Conservation (phyloP, 2,329 filamentous ascomycete species). For the Chalara sp. region DNA sequence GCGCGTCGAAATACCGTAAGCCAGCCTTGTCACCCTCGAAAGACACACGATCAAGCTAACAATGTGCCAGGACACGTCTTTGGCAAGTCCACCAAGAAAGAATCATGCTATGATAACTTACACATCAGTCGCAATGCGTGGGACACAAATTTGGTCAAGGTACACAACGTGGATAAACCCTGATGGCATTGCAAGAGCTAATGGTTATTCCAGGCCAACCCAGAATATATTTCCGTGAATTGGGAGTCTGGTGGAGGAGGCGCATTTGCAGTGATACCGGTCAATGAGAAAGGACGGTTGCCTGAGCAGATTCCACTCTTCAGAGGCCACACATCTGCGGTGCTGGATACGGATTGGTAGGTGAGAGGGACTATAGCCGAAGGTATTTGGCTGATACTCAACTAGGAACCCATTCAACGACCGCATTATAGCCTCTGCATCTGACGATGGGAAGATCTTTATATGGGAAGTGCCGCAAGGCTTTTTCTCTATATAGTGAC, state of each 20-base stretch:
- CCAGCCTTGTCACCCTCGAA: slow-evolving; percentile 25
- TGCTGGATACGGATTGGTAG: slow-evolving; percentile 95
- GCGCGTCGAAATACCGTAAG: slow-evolving; percentile 68
- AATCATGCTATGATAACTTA: slow-evolving; percentile 97
- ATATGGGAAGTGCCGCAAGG: slow-evolving; percentile 89
- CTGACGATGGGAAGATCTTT: slow-evolving; percentile 95
- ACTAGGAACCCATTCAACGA: slow-evolving; percentile 93
- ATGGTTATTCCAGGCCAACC: slow-evolving; percentile 64
- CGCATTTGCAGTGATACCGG: slow-evolving; percentile 91
- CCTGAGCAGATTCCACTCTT: slow-evolving; percentile 93
- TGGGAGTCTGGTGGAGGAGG: slow-evolving; percentile 96
- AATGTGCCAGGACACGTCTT: slow-evolving; percentile 80
- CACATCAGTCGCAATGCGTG: slow-evolving; percentile 97
- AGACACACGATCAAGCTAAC: slow-evolving; percentile 21
- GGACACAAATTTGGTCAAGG: slow-evolving; percentile 98
- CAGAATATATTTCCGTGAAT: slow-evolving; percentile 93
- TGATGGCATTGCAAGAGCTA: slow-evolving; percentile 9
- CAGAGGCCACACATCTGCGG: slow-evolving; percentile 89
- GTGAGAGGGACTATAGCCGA: slow-evolving; percentile 16
- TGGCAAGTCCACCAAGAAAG: slow-evolving; percentile 90
- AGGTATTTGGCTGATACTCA: slow-evolving; percentile 15
- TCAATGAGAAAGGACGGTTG: slow-evolving; percentile 81
- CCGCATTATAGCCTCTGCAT: slow-evolving; percentile 82
- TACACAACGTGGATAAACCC: slow-evolving; percentile 32
- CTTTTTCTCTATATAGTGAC: slow-evolving; percentile 83